phyloP scores from a whole-genome alignment of 805 yeast genomes.

The Cephaloascus fragrans region DNA sequence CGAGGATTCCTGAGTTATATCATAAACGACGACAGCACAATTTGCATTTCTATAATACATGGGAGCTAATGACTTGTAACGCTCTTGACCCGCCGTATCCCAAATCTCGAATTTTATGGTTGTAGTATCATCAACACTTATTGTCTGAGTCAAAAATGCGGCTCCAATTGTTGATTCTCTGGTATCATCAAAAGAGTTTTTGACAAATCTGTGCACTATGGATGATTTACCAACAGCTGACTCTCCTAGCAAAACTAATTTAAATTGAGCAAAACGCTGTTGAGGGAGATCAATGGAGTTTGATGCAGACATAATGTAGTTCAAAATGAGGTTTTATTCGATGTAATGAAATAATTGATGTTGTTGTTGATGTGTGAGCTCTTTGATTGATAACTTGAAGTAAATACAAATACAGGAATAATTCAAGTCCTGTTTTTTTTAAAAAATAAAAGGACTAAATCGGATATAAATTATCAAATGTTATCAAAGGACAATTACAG shows the following conservation, averaged over 20 bases:
- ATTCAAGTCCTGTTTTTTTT: too few species aligned
- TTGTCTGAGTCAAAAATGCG: constrained; percentile 66
- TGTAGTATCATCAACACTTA: constrained; percentile 40
- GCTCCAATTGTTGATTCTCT: constrained; percentile 82
- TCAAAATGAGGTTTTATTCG: too few species aligned
- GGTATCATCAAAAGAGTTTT: constrained; percentile 62
- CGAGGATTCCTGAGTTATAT: constrained; percentile 61
- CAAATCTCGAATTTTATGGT: constrained; percentile 70
- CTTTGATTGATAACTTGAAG: too few species aligned
- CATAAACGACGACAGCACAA: constrained; percentile 73
- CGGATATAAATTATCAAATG: too few species aligned
- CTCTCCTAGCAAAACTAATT: constrained; percentile 55
- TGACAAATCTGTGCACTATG: constrained; percentile 59
- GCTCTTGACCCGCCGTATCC: constrained; percentile 85
- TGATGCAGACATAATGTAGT: too few species aligned
- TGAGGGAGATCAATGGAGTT: not conserved
- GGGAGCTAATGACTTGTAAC: constrained; percentile 70
- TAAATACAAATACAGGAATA: too few species aligned
- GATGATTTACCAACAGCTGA: constrained; percentile 66
- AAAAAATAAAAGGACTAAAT: too few species aligned
- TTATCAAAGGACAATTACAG: too few species aligned
- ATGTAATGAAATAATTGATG: too few species aligned
- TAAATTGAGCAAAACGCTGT: constrained; percentile 40
- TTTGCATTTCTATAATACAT: constrained; percentile 79
- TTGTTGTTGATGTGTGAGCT: too few species aligned